These are phyloP conservation scores for Physcomitrium patens DNA, from an alignment of 225 moss, liverwort and hornwort species.

Conservation along the genomic window DNA sequence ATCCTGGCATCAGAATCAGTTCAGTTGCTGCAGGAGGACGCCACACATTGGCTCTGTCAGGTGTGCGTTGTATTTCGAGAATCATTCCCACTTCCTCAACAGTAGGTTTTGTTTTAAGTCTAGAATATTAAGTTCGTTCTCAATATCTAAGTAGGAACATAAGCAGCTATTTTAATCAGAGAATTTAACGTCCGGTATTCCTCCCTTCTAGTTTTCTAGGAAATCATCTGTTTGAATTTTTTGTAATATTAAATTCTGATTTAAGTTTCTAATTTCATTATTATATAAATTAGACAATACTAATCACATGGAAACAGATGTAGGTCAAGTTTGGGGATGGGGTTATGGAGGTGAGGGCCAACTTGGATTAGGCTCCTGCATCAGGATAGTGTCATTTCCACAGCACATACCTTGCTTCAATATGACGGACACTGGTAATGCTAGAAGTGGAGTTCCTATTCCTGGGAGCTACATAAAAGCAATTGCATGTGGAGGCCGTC, in stretches of 20 bases:
- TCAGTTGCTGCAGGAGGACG: conserved; percentile 80
- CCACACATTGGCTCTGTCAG: conserved; percentile 80
- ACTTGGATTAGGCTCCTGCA: conserved; percentile 71
- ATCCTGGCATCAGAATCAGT: conserved; percentile 54
- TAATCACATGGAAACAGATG: conserved; percentile 41
- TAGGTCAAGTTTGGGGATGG: conserved; percentile 84
- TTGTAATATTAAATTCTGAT: neutral
- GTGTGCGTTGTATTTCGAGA: conserved; percentile 26
- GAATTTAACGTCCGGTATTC: no score
- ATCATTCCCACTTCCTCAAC: no score
- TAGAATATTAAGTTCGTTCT: neutral
- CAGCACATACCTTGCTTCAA: conserved; percentile 52
- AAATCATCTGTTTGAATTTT: no score
- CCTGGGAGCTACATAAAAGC: conserved; percentile 55
- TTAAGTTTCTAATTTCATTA: neutral
- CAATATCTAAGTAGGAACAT: no score
- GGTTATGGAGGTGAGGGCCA: conserved; percentile 88
- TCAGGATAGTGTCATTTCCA: conserved; percentile 58
- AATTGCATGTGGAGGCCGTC: conserved; percentile 83
- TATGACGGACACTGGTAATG: conserved; percentile 16
- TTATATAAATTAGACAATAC: neutral
- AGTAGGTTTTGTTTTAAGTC: no score
- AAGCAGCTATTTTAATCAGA: no score
- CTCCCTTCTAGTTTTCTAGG: no score
- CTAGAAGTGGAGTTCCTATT: conserved; percentile 16